phyloP scores from a whole-genome alignment of 345 rosid species.

The Fremontodendron californicum region DNA sequence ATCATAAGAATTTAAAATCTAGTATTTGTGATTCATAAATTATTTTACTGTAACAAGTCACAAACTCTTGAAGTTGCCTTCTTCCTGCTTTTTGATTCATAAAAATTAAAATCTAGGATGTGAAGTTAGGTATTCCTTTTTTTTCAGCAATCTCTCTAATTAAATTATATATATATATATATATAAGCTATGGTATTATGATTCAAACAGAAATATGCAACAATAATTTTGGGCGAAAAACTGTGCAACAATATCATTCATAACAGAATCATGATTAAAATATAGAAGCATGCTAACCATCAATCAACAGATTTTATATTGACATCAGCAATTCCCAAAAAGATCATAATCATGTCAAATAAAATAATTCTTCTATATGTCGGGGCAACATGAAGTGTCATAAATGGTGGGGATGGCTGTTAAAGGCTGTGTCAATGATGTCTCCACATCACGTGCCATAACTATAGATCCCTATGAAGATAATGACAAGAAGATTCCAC shows the following conservation, averaged over 20 bases:
- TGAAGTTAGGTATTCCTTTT: not conserved
- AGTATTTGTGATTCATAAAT: not conserved
- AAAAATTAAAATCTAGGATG: not conserved
- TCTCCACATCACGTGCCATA: not conserved
- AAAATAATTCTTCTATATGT: not conserved
- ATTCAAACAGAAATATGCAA: not conserved
- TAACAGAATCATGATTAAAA: not conserved
- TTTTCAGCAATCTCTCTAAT: not conserved
- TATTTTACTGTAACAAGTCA: not conserved
- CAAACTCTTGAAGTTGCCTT: constrained; percentile 6
- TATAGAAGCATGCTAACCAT: not conserved
- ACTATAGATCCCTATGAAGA: not conserved
- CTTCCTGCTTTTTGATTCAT: not conserved
- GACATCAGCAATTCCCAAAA: not conserved
- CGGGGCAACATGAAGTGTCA: not conserved
- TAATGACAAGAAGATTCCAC: not conserved
- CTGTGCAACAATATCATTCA: not conserved
- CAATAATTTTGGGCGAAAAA: not conserved
- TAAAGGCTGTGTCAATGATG: not conserved
- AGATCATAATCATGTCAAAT: not conserved
- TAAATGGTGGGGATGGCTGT: not conserved
- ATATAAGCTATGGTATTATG: not conserved
- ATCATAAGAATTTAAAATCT: not conserved
- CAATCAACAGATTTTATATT: not conserved
- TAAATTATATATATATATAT: not conserved